Percentiles rank a stretch among this genome's conserved stretches.
Evolutionary conservation across 1,284 basidiomycete species (phyloP).

Genomic region (Leccinum fallax): DNA sequence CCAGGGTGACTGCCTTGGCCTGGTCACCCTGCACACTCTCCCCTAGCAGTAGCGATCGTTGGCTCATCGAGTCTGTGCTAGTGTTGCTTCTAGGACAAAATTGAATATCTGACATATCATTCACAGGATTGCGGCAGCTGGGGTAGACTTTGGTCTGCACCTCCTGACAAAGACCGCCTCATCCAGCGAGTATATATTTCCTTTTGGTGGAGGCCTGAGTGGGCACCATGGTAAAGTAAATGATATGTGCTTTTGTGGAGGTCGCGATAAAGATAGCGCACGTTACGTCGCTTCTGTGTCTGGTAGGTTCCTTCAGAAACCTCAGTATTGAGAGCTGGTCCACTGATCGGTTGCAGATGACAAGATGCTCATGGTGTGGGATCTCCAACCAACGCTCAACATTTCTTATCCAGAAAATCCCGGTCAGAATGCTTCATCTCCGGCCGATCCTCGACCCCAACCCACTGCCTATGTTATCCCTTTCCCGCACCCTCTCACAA

Average conservation of each 20-base stretch:
- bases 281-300: constrained; percentile 80
- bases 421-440: constrained; percentile 21
- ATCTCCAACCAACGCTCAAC: constrained; percentile 59
- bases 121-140: constrained; percentile 64
- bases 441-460: constrained; percentile 47
- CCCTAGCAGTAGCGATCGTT: constrained; percentile 61
- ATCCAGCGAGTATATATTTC: constrained; percentile 55
- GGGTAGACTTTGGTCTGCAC: constrained; percentile 67
- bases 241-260: constrained; percentile 76
- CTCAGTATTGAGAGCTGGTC: not conserved
- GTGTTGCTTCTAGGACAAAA: not conserved
- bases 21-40: constrained; percentile 74
- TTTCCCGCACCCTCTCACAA: constrained; percentile 67
- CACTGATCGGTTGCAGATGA: constrained; percentile 52
- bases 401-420: constrained; percentile 38
- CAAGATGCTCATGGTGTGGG: constrained; percentile 83
- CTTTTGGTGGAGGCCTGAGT: constrained; percentile 75
- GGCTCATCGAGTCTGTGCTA: constrained; percentile 67
- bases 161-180: constrained; percentile 59
- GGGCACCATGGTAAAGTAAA: constrained; percentile 76
- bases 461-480: constrained; percentile 75
- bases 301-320: constrained; percentile 43
- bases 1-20: constrained; percentile 69
- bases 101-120: constrained; percentile 4
- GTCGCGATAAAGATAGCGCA: constrained; percentile 60